Base-by-base conservation (phyloP, 176 grass and related monocot species). In the Miscanthus lutarioriparius region DNA sequence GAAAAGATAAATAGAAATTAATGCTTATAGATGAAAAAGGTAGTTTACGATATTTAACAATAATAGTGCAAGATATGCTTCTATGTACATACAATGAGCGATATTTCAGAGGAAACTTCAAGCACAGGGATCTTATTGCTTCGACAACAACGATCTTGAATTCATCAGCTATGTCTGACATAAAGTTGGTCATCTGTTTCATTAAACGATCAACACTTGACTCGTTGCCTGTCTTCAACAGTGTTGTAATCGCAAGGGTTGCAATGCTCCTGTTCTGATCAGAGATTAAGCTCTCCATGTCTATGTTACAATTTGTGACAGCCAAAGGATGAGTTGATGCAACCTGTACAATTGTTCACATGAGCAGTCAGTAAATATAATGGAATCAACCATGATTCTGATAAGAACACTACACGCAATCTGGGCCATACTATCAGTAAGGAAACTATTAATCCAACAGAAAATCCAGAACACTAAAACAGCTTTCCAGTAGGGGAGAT, bases 151-250 rank as follows among this genome's bases (percentile, higher is more conserved):
- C 96, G 43, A 99, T 92, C 86, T 99, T 99, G 83, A 99, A 99
- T 75, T 99, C 96, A 84, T 99, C 96, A 3, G 96, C 96, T 40
- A 99, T 99, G 67, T 99, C 96, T 74, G 96, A 91, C 93, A 99
- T 99, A 70, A 99, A 99, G 78, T 92, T 99, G 33, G 91, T 99
- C 87, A 99, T 99, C 77, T 99, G 96, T 88, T 99, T 99, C 96
- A 99, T 99, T 70, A 99, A 84, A 51, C 96, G 93, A 81, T 99
- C 96, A 82, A 99, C 96, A 56, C 96, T 99, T 63, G 96, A 99
- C 84, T 99, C 96, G 75, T 99, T 99, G 87, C 96, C 96, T 6
- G 96, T 99, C 83, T 99, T 99, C 35, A 99, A 80, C 43, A 99
- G 75, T 63, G 96, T 99, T 73, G 96, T 99, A 71, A 99, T 99